Conservation (phyloP, 352 stramenopile genomes). For the Pythium phragmitis region DNA sequence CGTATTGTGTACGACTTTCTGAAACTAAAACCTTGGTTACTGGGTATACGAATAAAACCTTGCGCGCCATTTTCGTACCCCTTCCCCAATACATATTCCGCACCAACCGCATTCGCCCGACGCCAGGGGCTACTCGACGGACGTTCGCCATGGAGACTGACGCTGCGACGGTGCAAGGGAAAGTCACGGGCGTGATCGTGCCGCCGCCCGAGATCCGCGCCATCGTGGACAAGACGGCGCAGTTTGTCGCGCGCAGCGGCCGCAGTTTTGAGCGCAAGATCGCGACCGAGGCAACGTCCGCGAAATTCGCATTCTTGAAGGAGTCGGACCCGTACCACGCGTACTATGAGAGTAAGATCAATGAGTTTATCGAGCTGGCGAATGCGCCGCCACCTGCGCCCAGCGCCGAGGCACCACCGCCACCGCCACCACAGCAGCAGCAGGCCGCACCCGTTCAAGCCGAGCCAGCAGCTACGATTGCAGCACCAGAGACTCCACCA, state of each 20-base stretch:
- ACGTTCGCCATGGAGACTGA: constrained; percentile 18
- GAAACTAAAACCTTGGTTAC: neutral
- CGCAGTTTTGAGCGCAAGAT: constrained; percentile 98
- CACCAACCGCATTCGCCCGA: neutral
- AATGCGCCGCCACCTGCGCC: constrained; percentile 13
- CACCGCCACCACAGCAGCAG: neutral
- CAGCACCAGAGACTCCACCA: neutral
- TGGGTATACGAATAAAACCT: constrained; percentile 2
- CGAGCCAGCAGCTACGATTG: neutral
- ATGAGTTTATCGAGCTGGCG: constrained; percentile 68
- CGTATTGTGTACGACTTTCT: neutral
- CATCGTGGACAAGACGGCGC: constrained; percentile 98
- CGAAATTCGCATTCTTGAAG: constrained; percentile 98
- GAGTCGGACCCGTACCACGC: constrained; percentile 95
- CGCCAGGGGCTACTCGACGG: neutral
- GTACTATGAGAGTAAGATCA: constrained; percentile 98
- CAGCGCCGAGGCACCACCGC: neutral
- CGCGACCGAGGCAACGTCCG: constrained; percentile 92
- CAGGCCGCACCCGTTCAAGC: neutral
- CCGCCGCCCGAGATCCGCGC: constrained; percentile 97
- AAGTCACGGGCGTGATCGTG: constrained; percentile 93
- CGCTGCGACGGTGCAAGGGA: constrained; percentile 56
- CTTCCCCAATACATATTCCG: neutral
- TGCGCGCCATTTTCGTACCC: constrained; percentile 2
- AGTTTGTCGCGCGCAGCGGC: constrained; percentile 98